phyloP scores from a whole-genome alignment of 2,329 filamentous ascomycete genomes.

The Aspergillus hiratsukae region DNA sequence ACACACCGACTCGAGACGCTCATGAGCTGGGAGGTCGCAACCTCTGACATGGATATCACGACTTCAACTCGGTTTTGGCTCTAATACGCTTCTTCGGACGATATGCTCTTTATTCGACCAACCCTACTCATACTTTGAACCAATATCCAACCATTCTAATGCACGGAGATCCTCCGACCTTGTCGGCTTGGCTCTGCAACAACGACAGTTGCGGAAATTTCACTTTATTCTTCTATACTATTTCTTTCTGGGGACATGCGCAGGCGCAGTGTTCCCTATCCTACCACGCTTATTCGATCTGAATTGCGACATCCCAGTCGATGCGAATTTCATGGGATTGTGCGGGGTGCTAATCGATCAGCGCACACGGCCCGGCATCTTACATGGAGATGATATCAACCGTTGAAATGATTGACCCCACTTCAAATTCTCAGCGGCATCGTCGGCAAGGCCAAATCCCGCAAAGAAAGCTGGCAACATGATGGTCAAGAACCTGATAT shows the following conservation, averaged over 20 bases:
- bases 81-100: background rate
- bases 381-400: background rate
- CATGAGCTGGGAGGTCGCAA: slow-evolving; percentile 16
- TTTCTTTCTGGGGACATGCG: slow-evolving; percentile 9
- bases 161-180: background rate
- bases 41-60: slow-evolving; percentile 30
- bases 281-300: slow-evolving; percentile 12
- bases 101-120: background rate
- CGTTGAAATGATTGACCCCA: background rate
- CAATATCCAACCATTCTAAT: slow-evolving; percentile 10
- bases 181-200: background rate
- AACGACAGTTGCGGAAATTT: background rate
- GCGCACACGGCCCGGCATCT: background rate
- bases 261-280: slow-evolving; percentile 14
- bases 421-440: background rate
- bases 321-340: slow-evolving; percentile 4
- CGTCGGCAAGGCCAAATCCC: background rate
- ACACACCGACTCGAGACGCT: slow-evolving; percentile 14
- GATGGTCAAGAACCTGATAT: background rate
- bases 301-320: slow-evolving; percentile 8
- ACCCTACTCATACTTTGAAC: background rate
- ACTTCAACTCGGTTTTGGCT: slow-evolving; percentile 22
- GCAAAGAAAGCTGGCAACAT: background rate
- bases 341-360: slow-evolving; percentile 8
- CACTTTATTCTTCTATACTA: slow-evolving; percentile 11